A percentile compares a stretch with the other conserved stretches of the same genome.
phyloP scores from a whole-genome alignment of 2,329 filamentous ascomycete species.

The Pseudocercospora crystallina region DNA sequence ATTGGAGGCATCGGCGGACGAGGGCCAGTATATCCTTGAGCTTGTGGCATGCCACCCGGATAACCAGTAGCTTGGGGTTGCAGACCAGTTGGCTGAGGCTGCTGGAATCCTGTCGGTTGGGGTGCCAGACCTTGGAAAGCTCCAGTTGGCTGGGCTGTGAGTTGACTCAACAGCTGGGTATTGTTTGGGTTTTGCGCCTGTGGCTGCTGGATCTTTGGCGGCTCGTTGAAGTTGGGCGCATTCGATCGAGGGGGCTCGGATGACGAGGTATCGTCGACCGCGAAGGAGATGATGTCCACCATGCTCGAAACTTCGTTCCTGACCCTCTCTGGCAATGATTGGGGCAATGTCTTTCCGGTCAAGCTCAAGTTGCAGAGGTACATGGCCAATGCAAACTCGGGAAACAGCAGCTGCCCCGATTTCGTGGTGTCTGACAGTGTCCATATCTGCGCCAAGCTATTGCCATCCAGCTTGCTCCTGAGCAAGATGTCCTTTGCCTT shows the following conservation, averaged over 20 bases:
- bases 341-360: conserved; percentile 78
- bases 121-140: conserved; percentile 48
- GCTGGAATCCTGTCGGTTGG: conserved; percentile 55
- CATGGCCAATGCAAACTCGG: conserved; percentile 96
- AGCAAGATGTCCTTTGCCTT: conserved; percentile 87
- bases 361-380: conserved; percentile 95
- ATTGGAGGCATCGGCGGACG: conserved; percentile 77
- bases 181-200: conserved; percentile 69
- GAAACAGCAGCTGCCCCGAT: conserved; percentile 92
- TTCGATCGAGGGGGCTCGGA: conserved; percentile 60
- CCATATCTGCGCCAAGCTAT: conserved; percentile 91
- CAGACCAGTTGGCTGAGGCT: conserved; percentile 62
- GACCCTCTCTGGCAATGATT: conserved; percentile 75
- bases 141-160: conserved; percentile 56
- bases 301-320: conserved; percentile 98
- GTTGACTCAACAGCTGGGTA: conserved; percentile 56
- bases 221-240: conserved; percentile 67
- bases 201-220: conserved; percentile 51
- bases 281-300: conserved; percentile 99
- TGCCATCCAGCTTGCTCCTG: conserved; percentile 82
- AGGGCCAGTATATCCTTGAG: conserved; percentile 78
- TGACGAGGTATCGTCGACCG: conserved; percentile 68
- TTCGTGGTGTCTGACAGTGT: conserved; percentile 93
- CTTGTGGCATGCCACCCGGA: conserved; percentile 62
- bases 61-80: conserved; percentile 56